Conservation (phyloP, 1,284 basidiomycete species). For the Rhodofomes roseus region DNA sequence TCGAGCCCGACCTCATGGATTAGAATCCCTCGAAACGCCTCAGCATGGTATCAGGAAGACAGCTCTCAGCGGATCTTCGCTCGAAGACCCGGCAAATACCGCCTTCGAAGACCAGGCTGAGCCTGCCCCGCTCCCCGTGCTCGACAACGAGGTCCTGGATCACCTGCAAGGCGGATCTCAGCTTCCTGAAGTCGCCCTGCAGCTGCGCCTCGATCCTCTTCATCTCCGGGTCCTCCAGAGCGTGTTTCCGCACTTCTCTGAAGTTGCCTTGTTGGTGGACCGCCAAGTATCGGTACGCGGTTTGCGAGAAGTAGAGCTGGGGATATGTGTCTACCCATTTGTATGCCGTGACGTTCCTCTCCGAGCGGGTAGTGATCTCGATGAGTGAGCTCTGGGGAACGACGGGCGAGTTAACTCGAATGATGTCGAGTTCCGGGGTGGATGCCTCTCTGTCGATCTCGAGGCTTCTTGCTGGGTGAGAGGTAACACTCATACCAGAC, state of each 20-base stretch:
- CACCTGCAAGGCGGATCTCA: slow-evolving; percentile 35
- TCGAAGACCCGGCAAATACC: slow-evolving; percentile 42
- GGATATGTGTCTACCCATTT: slow-evolving; percentile 46
- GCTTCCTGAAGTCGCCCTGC: slow-evolving; percentile 35
- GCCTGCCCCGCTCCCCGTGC: slow-evolving; percentile 38
- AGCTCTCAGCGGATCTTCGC: slow-evolving; percentile 31
- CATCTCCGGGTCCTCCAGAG: slow-evolving; percentile 33
- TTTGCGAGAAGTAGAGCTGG: slow-evolving; percentile 54
- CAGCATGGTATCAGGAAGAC: slow-evolving; percentile 24
- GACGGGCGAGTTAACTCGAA: slow-evolving; percentile 37
- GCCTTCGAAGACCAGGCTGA: slow-evolving; percentile 43
- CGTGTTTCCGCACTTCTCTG: slow-evolving; percentile 34
- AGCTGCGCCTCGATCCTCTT: slow-evolving; percentile 26
- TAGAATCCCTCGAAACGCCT: background rate
- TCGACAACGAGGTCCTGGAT: slow-evolving; percentile 41
- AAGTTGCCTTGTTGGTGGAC: slow-evolving; percentile 46
- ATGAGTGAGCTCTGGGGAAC: slow-evolving; percentile 43
- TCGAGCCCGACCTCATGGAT: background rate
- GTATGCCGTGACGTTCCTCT: slow-evolving; percentile 27
- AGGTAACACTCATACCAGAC: slow-evolving; percentile 21
- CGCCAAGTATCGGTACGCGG: slow-evolving; percentile 45
- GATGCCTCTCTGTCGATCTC: background rate
- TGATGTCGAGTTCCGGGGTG: slow-evolving; percentile 34
- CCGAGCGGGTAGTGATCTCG: slow-evolving; percentile 45
- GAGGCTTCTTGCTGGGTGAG: background rate